A percentile compares a stretch with the other conserved stretches of the same genome.
phyloP scores from a whole-genome alignment of 805 yeast genomes.

The Candida quercuum region DNA sequence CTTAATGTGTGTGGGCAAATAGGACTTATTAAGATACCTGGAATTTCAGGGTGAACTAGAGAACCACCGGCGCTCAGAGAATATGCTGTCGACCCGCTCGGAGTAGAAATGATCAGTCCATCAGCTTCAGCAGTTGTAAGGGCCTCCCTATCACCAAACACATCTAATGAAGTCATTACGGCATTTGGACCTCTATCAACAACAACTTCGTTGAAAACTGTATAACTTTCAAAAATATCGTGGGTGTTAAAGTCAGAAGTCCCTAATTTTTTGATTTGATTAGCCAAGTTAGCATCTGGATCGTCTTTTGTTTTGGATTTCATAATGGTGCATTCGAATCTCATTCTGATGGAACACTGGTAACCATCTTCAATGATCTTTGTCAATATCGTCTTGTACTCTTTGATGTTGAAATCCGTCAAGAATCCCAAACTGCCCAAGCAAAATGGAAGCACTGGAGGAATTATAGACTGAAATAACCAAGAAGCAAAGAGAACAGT shows the following conservation, averaged over 20 bases:
- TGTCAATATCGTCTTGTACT: constrained; percentile 29
- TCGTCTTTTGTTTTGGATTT: constrained; percentile 18
- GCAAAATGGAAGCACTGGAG: constrained; percentile 62
- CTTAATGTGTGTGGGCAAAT: constrained; percentile 49
- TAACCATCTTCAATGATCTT: constrained; percentile 37
- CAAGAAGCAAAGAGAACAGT: constrained; percentile 63
- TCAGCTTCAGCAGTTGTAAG: constrained; percentile 64
- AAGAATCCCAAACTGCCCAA: constrained; percentile 64
- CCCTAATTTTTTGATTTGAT: constrained; percentile 21
- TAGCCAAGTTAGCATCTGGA: constrained; percentile 12
- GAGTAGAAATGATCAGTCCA: constrained; percentile 59
- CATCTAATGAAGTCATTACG: constrained; percentile 44
- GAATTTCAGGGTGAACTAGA: constrained; percentile 48
- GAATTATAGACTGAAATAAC: constrained; percentile 51
- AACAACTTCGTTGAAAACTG: constrained; percentile 47
- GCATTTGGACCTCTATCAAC: constrained; percentile 49
- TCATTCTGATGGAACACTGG: constrained; percentile 41
- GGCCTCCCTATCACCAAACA: constrained; percentile 41
- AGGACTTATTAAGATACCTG: constrained; percentile 51
- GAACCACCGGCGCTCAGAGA: constrained; percentile 51
- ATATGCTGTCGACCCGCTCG: constrained; percentile 63
- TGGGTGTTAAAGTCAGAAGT: constrained; percentile 24
- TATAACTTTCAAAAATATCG: constrained; percentile 24
- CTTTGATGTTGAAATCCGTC: constrained; percentile 45
- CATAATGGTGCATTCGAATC: constrained; percentile 47